Evolutionary conservation across 2,329 filamentous ascomycete genomes (phyloP), one percentile per base, ranked within the genome.

Genomic region (Anthostomella pinea): DNA sequence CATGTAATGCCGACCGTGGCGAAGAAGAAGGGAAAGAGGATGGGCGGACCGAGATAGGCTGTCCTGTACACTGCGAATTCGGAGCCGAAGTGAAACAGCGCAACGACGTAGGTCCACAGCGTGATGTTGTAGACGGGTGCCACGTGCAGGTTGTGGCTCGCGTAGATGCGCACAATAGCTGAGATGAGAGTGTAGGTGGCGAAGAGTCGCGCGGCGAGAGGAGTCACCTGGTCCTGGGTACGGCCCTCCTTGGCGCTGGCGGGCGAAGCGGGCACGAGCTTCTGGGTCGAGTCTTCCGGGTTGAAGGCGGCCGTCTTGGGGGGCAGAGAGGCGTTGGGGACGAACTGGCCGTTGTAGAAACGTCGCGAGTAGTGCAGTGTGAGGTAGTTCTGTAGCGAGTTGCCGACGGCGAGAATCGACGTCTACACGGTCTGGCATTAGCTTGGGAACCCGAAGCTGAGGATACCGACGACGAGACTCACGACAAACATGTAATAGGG

Each of bases 171-270:
- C 28, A 95, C 75, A 33, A 95, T 68, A 40, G 81, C 77, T 5
- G 85, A 83, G 40, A 95, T 71, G 39, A 91, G 74, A 0, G 90
- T 94, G 83, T 89, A 96, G 19, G 87, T 93, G 35, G 85, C 89
- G 61, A 95, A 95, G 14, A 87, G 81, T 46, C 87, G 82, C 17
- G 82, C 82, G 8, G 81, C 83, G 19, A 95, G 78, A 5, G 84
- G 79, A 5, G 86, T 90, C 38, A 87, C 77, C 62, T 81, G 77
- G 54, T 80, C 76, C 39, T 64, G 55, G 6, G 51, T 28, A 64
- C 70, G 60, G 39, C 67, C 60, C 32, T 68, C 67, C 35, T 69
- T 63, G 62, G 65, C 20, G 60, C 60, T 48, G 17, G 64, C 61
- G 26, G 67, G 52, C 33, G 64, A 62, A 1, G 63, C 63, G 5